Evolutionary conservation across 2,329 filamentous ascomycete species (phyloP).

Genomic region (Pyricularia sp.): DNA sequence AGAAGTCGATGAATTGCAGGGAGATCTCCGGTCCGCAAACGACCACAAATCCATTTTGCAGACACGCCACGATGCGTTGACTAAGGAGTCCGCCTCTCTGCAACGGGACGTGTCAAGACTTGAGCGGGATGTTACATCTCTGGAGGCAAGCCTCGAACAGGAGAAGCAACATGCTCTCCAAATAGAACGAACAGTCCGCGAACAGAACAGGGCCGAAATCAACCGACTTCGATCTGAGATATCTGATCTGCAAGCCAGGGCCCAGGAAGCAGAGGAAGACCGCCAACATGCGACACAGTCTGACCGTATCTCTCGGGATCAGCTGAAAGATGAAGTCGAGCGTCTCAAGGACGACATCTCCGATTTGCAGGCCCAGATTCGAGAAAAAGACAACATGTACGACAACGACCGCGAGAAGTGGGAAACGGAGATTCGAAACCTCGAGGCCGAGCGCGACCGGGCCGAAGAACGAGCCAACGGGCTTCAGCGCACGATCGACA

Average conservation of each 20-base stretch:
- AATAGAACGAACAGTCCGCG: conserved; percentile 45
- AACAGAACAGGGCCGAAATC: conserved; percentile 40
- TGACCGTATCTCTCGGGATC: conserved; percentile 14
- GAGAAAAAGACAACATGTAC: conserved; percentile 57
- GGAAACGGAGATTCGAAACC: conserved; percentile 50
- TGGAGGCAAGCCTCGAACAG: conserved; percentile 34
- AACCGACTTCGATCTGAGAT: conserved; percentile 28
- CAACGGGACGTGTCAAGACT: conserved; percentile 47
- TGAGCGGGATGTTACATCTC: conserved; percentile 30
- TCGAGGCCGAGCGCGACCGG: conserved; percentile 52
- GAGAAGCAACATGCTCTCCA: conserved; percentile 46
- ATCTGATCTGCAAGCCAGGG: conserved; percentile 30
- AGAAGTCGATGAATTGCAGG: conserved; percentile 41
- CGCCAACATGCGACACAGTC: conserved; percentile 14
- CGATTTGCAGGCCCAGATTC: conserved; percentile 48
- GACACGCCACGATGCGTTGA: conserved; percentile 53
- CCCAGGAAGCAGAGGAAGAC: conserved; percentile 23
- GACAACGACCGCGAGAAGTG: conserved; percentile 61
- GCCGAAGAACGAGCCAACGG: conserved; percentile 55
- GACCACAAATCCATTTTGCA: conserved; percentile 60
- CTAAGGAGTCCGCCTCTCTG: conserved; percentile 51
- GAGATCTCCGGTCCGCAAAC: conserved; percentile 40
- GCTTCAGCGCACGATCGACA: conserved; percentile 58
- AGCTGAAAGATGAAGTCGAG: conserved; percentile 32
- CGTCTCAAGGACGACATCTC: conserved; percentile 46